Evolutionary conservation across 768 basidiomycete species (phyloP).

Genomic region (Daedalea quercina): DNA sequence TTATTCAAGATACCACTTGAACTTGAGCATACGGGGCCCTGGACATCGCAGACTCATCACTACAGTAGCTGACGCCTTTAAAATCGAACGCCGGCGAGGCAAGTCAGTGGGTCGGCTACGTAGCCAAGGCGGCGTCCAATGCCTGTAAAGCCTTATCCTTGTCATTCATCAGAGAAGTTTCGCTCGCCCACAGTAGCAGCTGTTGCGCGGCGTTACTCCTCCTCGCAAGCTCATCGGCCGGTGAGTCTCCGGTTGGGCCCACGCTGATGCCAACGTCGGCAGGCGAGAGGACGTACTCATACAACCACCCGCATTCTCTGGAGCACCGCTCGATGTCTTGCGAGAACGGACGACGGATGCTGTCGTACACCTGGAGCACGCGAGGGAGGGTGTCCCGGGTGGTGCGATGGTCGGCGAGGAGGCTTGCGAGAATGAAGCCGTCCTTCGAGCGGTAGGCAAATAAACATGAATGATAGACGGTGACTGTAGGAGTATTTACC

Average conservation of each 20-base stretch:
- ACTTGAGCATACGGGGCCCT: too few relatives aligned
- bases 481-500: conserved; percentile 18
- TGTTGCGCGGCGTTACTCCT: conserved; percentile 2
- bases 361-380: conserved; percentile 28
- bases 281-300: conserved; percentile 12
- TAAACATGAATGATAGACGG: neutral
- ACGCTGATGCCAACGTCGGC: conserved; percentile 5
- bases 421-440: conserved; percentile 23
- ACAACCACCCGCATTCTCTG: conserved; percentile 17
- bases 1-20: too few relatives aligned
- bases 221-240: neutral
- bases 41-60: too few relatives aligned
- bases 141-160: conserved; percentile 1
- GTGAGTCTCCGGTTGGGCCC: conserved; percentile 2
- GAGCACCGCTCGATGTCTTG: conserved; percentile 16
- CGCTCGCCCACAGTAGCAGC: conserved; percentile 3
- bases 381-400: conserved; percentile 16
- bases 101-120: too few relatives aligned
- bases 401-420: conserved; percentile 20
- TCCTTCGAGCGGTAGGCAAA: conserved; percentile 15
- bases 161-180: conserved; percentile 3
- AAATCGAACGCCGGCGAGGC: too few relatives aligned
- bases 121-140: neutral
- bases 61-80: too few relatives aligned
- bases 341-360: conserved; percentile 24